phyloP scores from a whole-genome alignment of 345 rosid species.

The Iberis pinnata region DNA sequence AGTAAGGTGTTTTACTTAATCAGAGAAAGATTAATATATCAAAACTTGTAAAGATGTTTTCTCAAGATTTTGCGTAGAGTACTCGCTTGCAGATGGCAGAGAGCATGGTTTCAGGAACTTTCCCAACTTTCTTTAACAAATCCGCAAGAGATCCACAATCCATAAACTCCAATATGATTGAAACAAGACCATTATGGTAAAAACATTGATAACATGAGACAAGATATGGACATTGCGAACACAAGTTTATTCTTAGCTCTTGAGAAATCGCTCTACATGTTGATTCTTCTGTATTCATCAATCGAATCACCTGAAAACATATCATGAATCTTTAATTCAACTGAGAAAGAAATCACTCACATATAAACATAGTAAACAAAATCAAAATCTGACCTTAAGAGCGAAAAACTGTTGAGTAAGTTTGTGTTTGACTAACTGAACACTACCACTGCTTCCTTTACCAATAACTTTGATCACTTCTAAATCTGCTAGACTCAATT shows the following conservation, averaged over 20 bases:
- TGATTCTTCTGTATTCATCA: slow-evolving; percentile 77
- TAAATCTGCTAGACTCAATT: slow-evolving; percentile 58
- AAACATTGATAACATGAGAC: slow-evolving; percentile 82
- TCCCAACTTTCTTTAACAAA: slow-evolving; percentile 54
- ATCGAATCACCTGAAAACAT: slow-evolving; percentile 47
- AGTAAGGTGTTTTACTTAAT: not conserved
- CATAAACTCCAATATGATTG: slow-evolving; percentile 82
- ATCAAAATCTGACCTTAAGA: slow-evolving; percentile 48
- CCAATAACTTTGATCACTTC: slow-evolving; percentile 86
- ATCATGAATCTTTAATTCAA: not conserved
- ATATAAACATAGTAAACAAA: not conserved
- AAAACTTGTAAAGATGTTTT: not conserved
- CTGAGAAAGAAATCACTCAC: slow-evolving; percentile 1
- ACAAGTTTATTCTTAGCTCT: slow-evolving; percentile 74
- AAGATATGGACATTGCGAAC: slow-evolving; percentile 66
- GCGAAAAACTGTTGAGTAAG: slow-evolving; percentile 89
- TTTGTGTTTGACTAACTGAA: slow-evolving; percentile 92
- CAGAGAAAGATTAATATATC: too few species aligned
- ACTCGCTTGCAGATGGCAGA: slow-evolving; percentile 83
- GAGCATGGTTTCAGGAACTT: slow-evolving; percentile 61
- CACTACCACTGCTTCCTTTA: slow-evolving; percentile 84
- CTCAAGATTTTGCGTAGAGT: slow-evolving; percentile 18
- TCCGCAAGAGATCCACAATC: slow-evolving; percentile 84
- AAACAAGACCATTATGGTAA: slow-evolving; percentile 68
- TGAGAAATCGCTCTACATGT: slow-evolving; percentile 55